Percentiles rank a stretch among this genome's conserved stretches.
phyloP scores from a whole-genome alignment of 2,329 filamentous ascomycete species.

The Ophiostoma sp. region DNA sequence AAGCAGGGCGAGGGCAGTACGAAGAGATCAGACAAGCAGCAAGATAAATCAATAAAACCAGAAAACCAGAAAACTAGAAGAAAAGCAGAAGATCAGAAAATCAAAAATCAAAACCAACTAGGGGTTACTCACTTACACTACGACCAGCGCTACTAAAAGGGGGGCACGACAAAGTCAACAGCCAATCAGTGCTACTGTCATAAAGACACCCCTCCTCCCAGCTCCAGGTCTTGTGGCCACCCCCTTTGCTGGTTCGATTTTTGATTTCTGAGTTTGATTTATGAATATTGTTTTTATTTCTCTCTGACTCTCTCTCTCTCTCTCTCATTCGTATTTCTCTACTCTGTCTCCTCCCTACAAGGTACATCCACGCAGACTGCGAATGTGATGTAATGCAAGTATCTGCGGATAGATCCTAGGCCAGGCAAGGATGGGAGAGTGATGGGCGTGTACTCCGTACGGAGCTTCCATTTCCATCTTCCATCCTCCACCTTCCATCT shows the following conservation, averaged over 20 bases:
- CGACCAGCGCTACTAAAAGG: neutral
- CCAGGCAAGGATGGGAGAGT: constrained; percentile 9
- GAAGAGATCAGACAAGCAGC: neutral
- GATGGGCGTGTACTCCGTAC: constrained; percentile 4
- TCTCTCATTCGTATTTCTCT: neutral
- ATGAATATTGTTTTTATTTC: neutral
- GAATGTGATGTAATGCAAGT: constrained; percentile 1
- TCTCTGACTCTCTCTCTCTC: neutral
- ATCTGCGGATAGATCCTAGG: constrained; percentile 9
- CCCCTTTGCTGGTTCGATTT: neutral
- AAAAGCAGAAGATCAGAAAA: neutral
- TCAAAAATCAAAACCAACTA: neutral
- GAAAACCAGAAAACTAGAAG: neutral
- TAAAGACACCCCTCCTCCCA: neutral
- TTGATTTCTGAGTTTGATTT: neutral
- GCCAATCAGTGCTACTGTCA: neutral
- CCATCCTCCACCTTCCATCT: neutral
- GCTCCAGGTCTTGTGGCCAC: neutral
- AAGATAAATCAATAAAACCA: neutral
- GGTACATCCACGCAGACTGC: neutral
- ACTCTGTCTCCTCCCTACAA: neutral
- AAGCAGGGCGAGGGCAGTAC: neutral
- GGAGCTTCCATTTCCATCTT: neutral
- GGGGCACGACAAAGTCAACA: neutral
- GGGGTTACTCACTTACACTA: neutral